Evolutionary conservation across 345 rosid species (phyloP), one percentile per base, ranked within the genome.

Genomic region (Gynandropsis gynandra): DNA sequence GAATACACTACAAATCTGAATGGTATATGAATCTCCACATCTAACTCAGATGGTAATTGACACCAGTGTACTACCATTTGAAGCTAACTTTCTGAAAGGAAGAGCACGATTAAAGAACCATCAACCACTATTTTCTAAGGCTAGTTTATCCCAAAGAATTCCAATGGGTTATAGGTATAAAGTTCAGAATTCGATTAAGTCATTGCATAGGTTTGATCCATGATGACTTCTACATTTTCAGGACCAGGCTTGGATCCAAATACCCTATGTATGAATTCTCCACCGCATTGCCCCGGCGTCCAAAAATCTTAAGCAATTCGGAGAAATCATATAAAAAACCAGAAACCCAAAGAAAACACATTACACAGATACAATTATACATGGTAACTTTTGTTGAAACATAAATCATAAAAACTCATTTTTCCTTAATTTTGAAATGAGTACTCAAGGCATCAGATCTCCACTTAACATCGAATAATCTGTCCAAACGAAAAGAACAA

Each of bases 401-500:
- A n/a, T n/a, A n/a, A n/a, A n/a, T n/a, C n/a, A n/a, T n/a, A n/a
- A n/a, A n/a, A n/a, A n/a, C n/a, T n/a, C n/a, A n/a, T n/a, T n/a
- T n/a, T n/a, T n/a, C n/a, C n/a, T n/a, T n/a, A n/a, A n/a, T n/a
- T n/a, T 24, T 2, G 29, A 24, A 2, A 24, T 24, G 29, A 5
- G 29, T 24, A 24, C 29, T 24, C 29, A 24, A 24, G 5, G 2
- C 29, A 24, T n/a, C 36, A 58, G 70, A 65, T 65, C 70, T 56
- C 47, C 41, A 18, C 9, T 18, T 43, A 29, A 39, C 5, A 16
- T 18, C 33, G 10, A 38, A 7, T 34, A 17, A 39, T 9, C 12
- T 50, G 43, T 52, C 42, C 56, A 56, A 64, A 47, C 61, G 32
- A 48, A 48, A 47, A 34, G 32, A 33, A 41, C 37, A 63, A 50